A percentile compares a stretch with the other conserved stretches of the same genome.
Conservation (phyloP, 306 rosid species). For the Mimosa pudica region DNA sequence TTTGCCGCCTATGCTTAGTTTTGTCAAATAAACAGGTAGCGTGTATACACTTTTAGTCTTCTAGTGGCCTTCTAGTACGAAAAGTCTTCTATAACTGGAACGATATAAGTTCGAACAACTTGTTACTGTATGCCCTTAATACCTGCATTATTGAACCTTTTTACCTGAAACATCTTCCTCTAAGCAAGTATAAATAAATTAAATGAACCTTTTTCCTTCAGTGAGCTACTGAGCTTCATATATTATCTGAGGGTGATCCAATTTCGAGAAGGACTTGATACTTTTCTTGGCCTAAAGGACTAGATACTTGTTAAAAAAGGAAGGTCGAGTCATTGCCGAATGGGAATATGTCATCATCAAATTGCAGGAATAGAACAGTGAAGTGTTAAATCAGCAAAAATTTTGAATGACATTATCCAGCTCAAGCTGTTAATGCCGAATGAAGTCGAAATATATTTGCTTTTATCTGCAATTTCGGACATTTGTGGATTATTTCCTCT, state of each 20-base stretch:
- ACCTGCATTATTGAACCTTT: too few species aligned
- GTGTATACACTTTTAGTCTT: too few species aligned
- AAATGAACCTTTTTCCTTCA: neutral
- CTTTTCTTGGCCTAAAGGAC: neutral
- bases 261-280: neutral
- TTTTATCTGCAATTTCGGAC: neutral
- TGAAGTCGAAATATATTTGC: neutral
- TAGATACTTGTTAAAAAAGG: neutral
- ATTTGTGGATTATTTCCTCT: too few species aligned
- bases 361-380: neutral
- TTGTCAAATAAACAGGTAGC: too few species aligned
- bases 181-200: neutral
- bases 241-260: neutral
- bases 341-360: neutral
- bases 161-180: neutral
- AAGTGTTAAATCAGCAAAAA: neutral
- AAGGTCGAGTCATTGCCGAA: neutral
- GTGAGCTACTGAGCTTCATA: neutral
- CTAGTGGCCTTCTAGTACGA: too few species aligned
- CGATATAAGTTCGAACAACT: too few species aligned
- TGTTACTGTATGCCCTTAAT: too few species aligned
- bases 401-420: neutral
- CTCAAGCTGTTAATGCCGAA: neutral
- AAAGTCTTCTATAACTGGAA: too few species aligned
- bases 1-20: too few species aligned